Conservation (phyloP, 768 basidiomycete species). For the Hygrophorus russula region DNA sequence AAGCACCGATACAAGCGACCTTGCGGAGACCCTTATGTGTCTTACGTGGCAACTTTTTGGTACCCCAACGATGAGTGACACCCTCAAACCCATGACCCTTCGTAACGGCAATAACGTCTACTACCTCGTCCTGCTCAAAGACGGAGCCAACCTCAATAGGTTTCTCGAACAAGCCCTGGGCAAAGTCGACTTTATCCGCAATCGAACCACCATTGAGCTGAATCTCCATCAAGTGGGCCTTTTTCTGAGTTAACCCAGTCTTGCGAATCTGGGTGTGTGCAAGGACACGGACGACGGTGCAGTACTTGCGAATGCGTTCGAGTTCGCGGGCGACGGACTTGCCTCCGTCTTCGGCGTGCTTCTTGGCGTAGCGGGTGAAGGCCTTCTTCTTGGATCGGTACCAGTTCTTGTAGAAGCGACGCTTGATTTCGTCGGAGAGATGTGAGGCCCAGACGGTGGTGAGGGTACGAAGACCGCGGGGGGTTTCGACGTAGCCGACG, state of each 20-base stretch:
- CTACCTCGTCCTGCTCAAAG: conserved; percentile 94
- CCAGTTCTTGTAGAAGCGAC: conserved; percentile 99
- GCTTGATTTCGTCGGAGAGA: conserved; percentile 94
- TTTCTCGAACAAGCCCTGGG: conserved; percentile 93
- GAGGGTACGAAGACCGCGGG: conserved; percentile 95
- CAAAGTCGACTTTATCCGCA: conserved; percentile 95
- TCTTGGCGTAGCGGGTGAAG: conserved; percentile 99
- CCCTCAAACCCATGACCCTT: conserved; percentile 99
- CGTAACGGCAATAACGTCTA: conserved; percentile 96
- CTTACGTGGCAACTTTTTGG: conserved; percentile 96
- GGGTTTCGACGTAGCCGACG: conserved; percentile 99
- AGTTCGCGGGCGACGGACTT: conserved; percentile 91
- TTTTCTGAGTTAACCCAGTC: conserved; percentile 97
- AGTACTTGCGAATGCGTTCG: conserved; percentile 99
- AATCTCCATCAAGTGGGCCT: conserved; percentile 99
- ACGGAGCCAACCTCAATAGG: conserved; percentile 73
- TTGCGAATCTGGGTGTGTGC: conserved; percentile 98
- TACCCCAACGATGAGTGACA: conserved; percentile 99
- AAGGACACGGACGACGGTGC: conserved; percentile 98
- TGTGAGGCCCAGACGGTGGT: conserved; percentile 99
- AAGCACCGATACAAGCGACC: conserved; percentile 97
- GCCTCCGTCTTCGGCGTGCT: conserved; percentile 90
- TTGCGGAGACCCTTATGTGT: conserved; percentile 99
- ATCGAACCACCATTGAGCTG: conserved; percentile 96
- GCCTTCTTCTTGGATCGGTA: conserved; percentile 99